Conservation (phyloP, 257 asterid genomes). For the Avicennia marina region DNA sequence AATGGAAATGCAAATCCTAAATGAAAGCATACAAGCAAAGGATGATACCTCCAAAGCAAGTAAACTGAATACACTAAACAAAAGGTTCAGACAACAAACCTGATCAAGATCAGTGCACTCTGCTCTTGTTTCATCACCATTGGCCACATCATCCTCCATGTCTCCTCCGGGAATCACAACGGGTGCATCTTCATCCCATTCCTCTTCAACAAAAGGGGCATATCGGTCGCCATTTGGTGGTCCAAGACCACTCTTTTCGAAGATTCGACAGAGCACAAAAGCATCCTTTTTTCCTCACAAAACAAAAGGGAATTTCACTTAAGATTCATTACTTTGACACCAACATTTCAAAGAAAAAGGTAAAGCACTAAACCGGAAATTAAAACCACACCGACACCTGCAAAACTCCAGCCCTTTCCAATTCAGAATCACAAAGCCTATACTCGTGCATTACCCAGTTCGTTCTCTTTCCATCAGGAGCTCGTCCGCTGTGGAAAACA, state of each 20-base stretch:
- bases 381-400: constrained; percentile 41
- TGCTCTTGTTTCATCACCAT: constrained; percentile 60
- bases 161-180: constrained; percentile 67
- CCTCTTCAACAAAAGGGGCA: constrained; percentile 96
- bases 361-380: background rate
- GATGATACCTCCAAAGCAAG: background rate
- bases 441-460: constrained; percentile 99
- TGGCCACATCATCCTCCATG: constrained; percentile 64
- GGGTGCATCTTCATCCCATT: constrained; percentile 72
- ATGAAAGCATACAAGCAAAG: too few relatives aligned
- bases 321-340: background rate
- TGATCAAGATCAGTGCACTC: constrained; percentile 50
- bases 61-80: constrained; percentile 3
- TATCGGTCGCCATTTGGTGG: constrained; percentile 92
- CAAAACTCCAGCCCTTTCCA: constrained; percentile 67
- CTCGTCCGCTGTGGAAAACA: constrained; percentile 90
- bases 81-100: constrained; percentile 32
- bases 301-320: background rate
- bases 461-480: constrained; percentile 94
- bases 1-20: too few relatives aligned
- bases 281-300: constrained; percentile 64
- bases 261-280: constrained; percentile 91
- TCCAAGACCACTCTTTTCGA: constrained; percentile 95
- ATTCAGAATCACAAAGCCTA: constrained; percentile 70
- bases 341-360: background rate